A percentile compares a stretch with the other conserved stretches of the same genome.
phyloP scores from a whole-genome alignment of 352 stramenopile species.

The Phytophthora litchii region DNA sequence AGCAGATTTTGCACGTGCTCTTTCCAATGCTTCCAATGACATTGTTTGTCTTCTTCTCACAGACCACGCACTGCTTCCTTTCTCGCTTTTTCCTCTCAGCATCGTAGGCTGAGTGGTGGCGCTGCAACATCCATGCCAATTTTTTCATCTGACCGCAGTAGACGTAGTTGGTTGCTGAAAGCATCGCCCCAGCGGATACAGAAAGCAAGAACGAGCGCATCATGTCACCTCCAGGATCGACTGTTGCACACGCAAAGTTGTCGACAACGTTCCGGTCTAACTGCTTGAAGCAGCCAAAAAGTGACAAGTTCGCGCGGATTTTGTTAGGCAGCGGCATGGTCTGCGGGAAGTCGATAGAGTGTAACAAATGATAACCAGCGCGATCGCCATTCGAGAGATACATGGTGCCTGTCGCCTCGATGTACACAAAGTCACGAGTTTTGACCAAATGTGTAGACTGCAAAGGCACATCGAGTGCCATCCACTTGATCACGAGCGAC shows the following conservation, averaged over 20 bases:
- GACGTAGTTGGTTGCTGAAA: slow-evolving; percentile 40
- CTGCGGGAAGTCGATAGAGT: slow-evolving; percentile 47
- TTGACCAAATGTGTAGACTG: slow-evolving; percentile 20
- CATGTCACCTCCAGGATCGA: slow-evolving; percentile 35
- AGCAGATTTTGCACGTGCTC: slow-evolving; percentile 37
- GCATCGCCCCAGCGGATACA: slow-evolving; percentile 31
- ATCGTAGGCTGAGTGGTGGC: slow-evolving; percentile 14
- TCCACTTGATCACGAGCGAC: slow-evolving; percentile 41
- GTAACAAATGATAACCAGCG: slow-evolving; percentile 40
- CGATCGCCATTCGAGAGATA: slow-evolving; percentile 28
- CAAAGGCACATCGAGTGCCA: slow-evolving; percentile 29
- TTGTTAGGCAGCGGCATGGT: slow-evolving; percentile 36
- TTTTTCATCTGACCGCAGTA: slow-evolving; percentile 66
- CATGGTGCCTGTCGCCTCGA: slow-evolving; percentile 37
- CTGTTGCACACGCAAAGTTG: slow-evolving; percentile 33
- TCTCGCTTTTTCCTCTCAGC: neutral
- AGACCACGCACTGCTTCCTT: slow-evolving; percentile 25
- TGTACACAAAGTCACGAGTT: slow-evolving; percentile 39
- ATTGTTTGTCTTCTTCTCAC: slow-evolving; percentile 29
- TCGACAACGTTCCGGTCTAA: slow-evolving; percentile 39
- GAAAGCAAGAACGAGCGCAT: slow-evolving; percentile 30
- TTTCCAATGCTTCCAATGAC: slow-evolving; percentile 29
- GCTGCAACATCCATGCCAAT: slow-evolving; percentile 45
- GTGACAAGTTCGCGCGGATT: slow-evolving; percentile 43
- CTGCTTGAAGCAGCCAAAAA: slow-evolving; percentile 50